A percentile compares a stretch with the other conserved stretches of the same genome.
Conservation (phyloP, 78 protist species). For the Cyanophora paradoxa region DNA sequence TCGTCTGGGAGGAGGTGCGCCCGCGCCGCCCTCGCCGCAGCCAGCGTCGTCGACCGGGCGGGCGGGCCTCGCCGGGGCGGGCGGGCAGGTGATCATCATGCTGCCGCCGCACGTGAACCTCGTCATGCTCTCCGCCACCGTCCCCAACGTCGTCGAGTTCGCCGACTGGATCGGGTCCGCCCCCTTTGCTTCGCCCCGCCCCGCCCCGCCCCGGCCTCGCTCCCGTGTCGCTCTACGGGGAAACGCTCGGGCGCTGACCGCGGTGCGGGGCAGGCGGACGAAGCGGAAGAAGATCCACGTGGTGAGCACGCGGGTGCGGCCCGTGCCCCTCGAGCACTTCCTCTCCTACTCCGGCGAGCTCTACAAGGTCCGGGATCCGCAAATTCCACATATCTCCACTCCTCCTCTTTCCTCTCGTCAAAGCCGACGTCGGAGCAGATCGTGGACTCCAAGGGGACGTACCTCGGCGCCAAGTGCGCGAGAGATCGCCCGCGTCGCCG, state of each 20-base stretch:
- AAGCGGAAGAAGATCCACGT: slow-evolving; percentile 53
- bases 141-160: slow-evolving; percentile 84
- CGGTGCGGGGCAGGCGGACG: no score
- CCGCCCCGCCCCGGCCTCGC: no score
- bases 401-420: no score
- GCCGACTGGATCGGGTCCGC: slow-evolving; percentile 94
- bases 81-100: slow-evolving; percentile 82
- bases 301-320: slow-evolving; percentile 65
- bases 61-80: no score
- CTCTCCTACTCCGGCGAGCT: slow-evolving; percentile 20
- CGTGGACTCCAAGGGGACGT: neutral
- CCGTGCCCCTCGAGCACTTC: slow-evolving; percentile 87
- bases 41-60: no score
- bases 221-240: neutral
- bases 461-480: slow-evolving; percentile 12
- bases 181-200: no score
- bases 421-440: neutral
- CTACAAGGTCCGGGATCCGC: neutral
- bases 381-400: no score
- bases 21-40: no score
- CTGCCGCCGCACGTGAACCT: slow-evolving; percentile 72
- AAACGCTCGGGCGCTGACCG: neutral
- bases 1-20: slow-evolving; percentile 98
- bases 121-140: slow-evolving; percentile 88
- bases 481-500: neutral